Evolutionary conservation across 176 grass and related monocot genomes (phyloP), one percentile per base, ranked within the genome.

Genomic region (Guadua angustifolia): DNA sequence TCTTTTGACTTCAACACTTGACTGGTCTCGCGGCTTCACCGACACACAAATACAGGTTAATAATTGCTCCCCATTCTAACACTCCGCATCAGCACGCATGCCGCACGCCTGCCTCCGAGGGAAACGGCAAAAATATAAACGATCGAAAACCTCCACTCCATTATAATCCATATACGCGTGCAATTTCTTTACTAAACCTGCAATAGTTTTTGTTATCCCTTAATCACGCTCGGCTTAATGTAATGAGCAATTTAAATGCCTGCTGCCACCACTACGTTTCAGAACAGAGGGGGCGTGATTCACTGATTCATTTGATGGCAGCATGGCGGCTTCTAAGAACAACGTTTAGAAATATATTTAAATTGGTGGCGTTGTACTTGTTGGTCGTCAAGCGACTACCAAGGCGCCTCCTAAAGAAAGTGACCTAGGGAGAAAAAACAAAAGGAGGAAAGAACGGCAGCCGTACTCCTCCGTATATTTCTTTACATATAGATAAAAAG

Each of bases 281-380:
- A 21, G 16, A 11, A 16, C 17, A 51, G 24, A 33, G 25, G 21
- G 66, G 57, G 66, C 55, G 83, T 85, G 75, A 50, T 74, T 33
- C 55, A 52, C 64, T 65, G 78, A 64, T 50, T 33, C 25, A 9
- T 77, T 45, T 86, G 78, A 89, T 89, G 77, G 42, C 76, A 51
- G 39, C 72, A 71, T 29, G 74, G 57, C 32, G 29, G 32, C 32
- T 84, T 72, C 14, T 9, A 55, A 26, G 33, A 19, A 39, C 8
- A 49, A 40, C 24, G 7, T 4, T 49, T 44, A 7, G 79, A 84
- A 77, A 74, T 16, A 1, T 15, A 5, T 45, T 14, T 8, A 5
- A 53, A 53, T 56, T 32, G 60, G 19, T 74, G 57, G 61, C 4
- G 32, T 0, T 35, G 61, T 77, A 60, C 42, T 71, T 59, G 52